Base-by-base conservation (phyloP, 2,329 filamentous ascomycete genomes). In the Trichoderma endophyticum region DNA sequence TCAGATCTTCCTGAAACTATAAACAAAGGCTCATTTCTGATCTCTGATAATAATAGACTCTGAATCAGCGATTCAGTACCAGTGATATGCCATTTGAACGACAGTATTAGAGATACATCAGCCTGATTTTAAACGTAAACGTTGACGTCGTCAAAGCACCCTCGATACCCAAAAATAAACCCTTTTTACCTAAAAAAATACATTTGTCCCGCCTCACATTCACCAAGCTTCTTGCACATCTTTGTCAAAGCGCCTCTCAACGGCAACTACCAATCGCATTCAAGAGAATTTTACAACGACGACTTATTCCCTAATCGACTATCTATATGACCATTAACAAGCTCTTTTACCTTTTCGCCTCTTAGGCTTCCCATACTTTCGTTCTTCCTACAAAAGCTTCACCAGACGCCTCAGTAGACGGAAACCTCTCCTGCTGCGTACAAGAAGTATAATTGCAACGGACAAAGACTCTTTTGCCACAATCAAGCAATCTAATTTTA, bases 81-180 rank as follows among this genome's bases (percentile, higher is more conserved):
- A 18, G 15, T 18, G 0, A n/a, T n/a, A n/a, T 9, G 39, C 39
- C 15, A 18, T n/a, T 4, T 43, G 39, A 43, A 43, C 18, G 6
- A 4, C 39, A n/a, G 4, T n/a, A 9, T 0, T 9, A 1, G 1
- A n/a, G 3, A 43, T 43, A 1, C 39, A 43, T 4, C 15, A 3
- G 39, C 39, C 18, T 9, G 1, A 2, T 4, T 4, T 43, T 43
- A 7, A 43, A 43, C 15, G 1, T 39, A 18, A 43, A 43, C 1
- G 0, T 1, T 36, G 14, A 6, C 14, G 7, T 7, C 14, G 14
- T 15, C 5, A 18, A 39, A 18, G 14, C 14, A 36, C 34, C 2
- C 12, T 15, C 0, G 0, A 39, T 43, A 15, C 15, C 34, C 36
- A 8, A 43, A 18, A 43, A 43, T 18, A 43, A 1, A 36, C 12